Evolutionary conservation across 306 rosid genomes (phyloP).

Genomic region (Pueraria montana): DNA sequence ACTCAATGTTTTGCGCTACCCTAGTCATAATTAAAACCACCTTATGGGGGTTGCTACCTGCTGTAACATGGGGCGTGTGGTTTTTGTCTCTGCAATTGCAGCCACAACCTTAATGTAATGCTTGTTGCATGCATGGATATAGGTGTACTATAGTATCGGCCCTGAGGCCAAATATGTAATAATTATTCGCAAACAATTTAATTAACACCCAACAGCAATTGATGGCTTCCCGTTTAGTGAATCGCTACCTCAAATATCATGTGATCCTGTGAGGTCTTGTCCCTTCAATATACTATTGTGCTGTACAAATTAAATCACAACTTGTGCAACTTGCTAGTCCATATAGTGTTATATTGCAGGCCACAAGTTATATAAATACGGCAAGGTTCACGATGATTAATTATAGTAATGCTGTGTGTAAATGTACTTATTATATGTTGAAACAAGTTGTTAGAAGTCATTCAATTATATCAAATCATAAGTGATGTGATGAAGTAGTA

Average conservation of each 20-base stretch:
- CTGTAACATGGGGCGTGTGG: conserved; percentile 27
- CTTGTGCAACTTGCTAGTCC: conserved; percentile 8
- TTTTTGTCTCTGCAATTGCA: conserved; percentile 37
- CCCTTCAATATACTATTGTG: neutral
- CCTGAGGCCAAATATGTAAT: neutral
- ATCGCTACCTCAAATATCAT: conserved; percentile 34
- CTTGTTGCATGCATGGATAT: conserved; percentile 12
- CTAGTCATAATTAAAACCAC: neutral
- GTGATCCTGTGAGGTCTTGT: conserved; percentile 38
- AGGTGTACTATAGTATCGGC: neutral
- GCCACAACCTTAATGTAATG: conserved; percentile 6
- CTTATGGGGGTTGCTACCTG: neutral
- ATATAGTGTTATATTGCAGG: neutral
- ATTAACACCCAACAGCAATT: conserved; percentile 20
- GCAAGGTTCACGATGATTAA: neutral
- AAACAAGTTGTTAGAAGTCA: neutral
- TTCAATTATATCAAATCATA: neutral
- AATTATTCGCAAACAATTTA: neutral
- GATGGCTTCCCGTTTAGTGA: conserved; percentile 10
- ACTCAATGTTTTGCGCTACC: neutral
- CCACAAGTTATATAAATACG: neutral
- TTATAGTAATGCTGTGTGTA: neutral
- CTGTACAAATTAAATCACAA: neutral
- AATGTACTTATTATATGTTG: neutral
- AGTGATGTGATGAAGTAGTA: neutral